Base-by-base conservation (phyloP, 306 rosid species). In the Vicia sativa region DNA sequence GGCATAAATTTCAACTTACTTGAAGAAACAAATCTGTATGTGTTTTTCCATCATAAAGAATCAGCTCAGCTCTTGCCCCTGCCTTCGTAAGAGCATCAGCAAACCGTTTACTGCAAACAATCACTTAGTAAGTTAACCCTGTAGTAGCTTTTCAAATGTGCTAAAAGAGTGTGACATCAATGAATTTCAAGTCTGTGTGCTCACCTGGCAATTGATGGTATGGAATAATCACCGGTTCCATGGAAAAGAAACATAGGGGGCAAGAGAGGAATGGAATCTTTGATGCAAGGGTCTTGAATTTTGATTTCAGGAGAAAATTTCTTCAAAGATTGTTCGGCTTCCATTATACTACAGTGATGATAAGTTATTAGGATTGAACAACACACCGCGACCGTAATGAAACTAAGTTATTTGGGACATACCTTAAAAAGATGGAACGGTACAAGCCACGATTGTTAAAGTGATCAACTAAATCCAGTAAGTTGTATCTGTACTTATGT, bases 21-120 rank as follows among this genome's bases (percentile, higher is more conserved):
- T 95, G 96, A 59, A 95, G 83, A 81, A 95, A 95, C 86, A 95
- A 76, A 84, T 95, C 99, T 64, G 99, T 95, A 81, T 95, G 99
- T 28, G 85, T 88, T 84, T 95, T 90, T 28, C 97, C 99, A 15
- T 87, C 85, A 16, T 78, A 95, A 13, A 91, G 81, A 78, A 88
- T 67, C 16, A 95, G 74, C 72, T 84, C 83, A 63, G 85, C 86
- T 81, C 55, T 83, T 44, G 80, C 96, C 16, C 99, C 99, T 44
- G 67, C 85, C 68, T 63, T 82, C 55, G 74, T 78, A 52, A 91
- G 91, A 75, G 85, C 77, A 54, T 87, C 80, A 56, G 41, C 84
- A 68, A 91, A 95, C 56, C 49, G 68, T 76, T 80, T 71, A 82
- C 99, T 95, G 92, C 83, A 77, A 67, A 76, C 26, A 76, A 63